Percentiles rank a stretch among this genome's conserved stretches.
phyloP scores from a whole-genome alignment of 2,329 filamentous ascomycete species.

The Colletotrichum echinochloae region DNA sequence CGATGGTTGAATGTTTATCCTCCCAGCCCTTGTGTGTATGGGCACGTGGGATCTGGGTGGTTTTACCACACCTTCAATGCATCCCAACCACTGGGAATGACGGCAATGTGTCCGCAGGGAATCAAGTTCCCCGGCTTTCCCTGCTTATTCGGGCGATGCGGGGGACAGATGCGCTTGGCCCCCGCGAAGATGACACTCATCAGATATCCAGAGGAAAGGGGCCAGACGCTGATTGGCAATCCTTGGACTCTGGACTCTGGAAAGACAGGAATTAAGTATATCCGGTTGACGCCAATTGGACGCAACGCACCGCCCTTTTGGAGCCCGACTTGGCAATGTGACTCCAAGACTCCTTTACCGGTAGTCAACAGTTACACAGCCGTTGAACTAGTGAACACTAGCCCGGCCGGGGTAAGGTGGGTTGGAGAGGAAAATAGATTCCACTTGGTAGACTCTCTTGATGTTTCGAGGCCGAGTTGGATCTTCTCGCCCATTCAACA shows the following conservation, averaged over 20 bases:
- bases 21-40: conserved; percentile 3
- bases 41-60: conserved; percentile 27
- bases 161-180: conserved; percentile 3
- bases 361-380: too few relatives aligned
- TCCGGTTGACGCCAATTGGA: conserved; percentile 15
- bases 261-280: conserved; percentile 31
- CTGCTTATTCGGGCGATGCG: conserved; percentile 2
- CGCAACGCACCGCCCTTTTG: neutral
- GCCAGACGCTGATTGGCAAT: conserved; percentile 1
- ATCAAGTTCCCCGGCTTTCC: conserved; percentile 27
- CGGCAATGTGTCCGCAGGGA: conserved; percentile 9
- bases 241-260: neutral
- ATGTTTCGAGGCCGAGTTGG: neutral
- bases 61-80: conserved; percentile 17
- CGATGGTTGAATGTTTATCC: conserved; percentile 36
- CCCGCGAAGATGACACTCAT: conserved; percentile 12
- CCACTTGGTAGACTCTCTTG: neutral
- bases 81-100: conserved; percentile 15
- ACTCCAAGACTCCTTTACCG: neutral
- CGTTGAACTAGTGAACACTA: neutral
- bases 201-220: conserved; percentile 13
- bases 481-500: neutral
- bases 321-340: neutral
- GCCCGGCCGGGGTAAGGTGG: too few relatives aligned
- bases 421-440: neutral